phyloP scores from a whole-genome alignment of 768 basidiomycete species.

The Naganishia onofrii region DNA sequence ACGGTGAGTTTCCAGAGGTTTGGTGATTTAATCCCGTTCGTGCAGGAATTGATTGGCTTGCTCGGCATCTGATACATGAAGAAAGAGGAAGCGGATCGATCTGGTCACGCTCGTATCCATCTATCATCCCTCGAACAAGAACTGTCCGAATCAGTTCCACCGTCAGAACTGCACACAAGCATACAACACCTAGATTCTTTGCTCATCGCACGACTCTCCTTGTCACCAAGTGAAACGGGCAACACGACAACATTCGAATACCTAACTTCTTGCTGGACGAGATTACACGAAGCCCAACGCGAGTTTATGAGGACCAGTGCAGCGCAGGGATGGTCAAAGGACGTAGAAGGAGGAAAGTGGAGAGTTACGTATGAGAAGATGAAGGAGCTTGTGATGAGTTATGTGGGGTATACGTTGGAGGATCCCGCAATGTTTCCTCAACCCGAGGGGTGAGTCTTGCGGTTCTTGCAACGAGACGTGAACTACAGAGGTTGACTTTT shows the following conservation, averaged over 20 bases:
- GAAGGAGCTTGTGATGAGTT: conserved; percentile 79
- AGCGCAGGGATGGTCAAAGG: conserved; percentile 61
- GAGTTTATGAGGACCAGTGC: conserved; percentile 26
- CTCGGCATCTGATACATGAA: conserved; percentile 29
- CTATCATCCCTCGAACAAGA: neutral
- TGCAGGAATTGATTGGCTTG: conserved; percentile 33
- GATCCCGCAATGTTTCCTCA: conserved; percentile 95
- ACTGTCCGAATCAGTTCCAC: neutral
- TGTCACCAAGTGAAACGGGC: conserved; percentile 66
- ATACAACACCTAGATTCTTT: conserved; percentile 58
- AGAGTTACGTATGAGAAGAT: conserved; percentile 67
- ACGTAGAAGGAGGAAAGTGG: conserved; percentile 57
- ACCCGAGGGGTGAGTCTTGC: conserved; percentile 63
- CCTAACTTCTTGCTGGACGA: conserved; percentile 85
- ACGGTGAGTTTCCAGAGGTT: neutral
- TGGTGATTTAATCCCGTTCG: neutral
- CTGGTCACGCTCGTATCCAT: conserved; percentile 53
- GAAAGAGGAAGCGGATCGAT: conserved; percentile 47
- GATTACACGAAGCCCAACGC: conserved; percentile 60
- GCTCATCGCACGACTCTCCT: conserved; percentile 76
- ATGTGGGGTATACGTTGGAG: conserved; percentile 81
- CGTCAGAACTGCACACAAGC: neutral
- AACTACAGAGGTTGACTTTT: no score
- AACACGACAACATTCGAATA: conserved; percentile 79
- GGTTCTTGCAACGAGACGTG: no score